Conservation (phyloP, 2,329 filamentous ascomycete genomes). For the Xylaria multiplex region DNA sequence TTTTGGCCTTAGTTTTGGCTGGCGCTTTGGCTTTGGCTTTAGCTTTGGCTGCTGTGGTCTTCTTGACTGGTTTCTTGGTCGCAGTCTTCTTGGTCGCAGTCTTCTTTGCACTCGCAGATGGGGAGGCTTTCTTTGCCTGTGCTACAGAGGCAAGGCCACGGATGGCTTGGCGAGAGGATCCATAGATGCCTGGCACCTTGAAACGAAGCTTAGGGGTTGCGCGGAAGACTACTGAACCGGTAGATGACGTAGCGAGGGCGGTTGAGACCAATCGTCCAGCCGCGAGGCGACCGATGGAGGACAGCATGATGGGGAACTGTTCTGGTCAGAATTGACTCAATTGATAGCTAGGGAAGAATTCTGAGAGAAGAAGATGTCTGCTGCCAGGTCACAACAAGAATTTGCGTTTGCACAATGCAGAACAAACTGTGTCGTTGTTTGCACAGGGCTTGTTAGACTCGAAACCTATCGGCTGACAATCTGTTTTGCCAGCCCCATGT, state of each 20-base stretch:
- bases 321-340: neutral
- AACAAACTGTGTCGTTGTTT: constrained; percentile 8
- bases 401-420: neutral
- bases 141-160: constrained; percentile 38
- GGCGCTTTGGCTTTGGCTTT: constrained; percentile 20
- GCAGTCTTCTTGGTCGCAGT: constrained; percentile 39
- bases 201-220: constrained; percentile 20
- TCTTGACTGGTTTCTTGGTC: constrained; percentile 43
- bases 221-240: constrained; percentile 37
- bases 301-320: constrained; percentile 53
- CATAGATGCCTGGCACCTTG: constrained; percentile 18
- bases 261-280: constrained; percentile 49
- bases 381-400: neutral
- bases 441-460: neutral
- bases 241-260: constrained; percentile 38
- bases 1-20: neutral
- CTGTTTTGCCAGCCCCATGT: constrained; percentile 35
- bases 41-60: constrained; percentile 25
- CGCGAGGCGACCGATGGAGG: constrained; percentile 53
- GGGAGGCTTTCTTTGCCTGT: constrained; percentile 35
- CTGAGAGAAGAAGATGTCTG: constrained; percentile 11
- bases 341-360: neutral
- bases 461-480: constrained; percentile 4
- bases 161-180: constrained; percentile 5
- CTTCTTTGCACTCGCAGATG: constrained; percentile 35